These are phyloP conservation scores for Gautieria morchelliformis DNA, from an alignment of 768 basidiomycete genomes.

Conservation along the genomic window DNA sequence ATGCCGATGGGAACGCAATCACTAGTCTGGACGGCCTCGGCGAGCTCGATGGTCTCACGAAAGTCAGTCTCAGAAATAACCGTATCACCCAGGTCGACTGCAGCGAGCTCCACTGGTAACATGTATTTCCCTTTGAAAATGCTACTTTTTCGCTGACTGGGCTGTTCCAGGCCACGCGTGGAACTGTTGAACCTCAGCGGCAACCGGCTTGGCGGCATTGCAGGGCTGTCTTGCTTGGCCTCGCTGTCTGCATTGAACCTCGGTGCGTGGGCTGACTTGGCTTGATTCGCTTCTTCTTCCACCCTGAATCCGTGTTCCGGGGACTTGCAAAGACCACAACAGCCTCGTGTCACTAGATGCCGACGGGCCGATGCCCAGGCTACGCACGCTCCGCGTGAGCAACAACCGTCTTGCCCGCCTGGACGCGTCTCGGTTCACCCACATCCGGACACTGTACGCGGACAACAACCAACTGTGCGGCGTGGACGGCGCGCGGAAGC, in stretches of 20 bases:
- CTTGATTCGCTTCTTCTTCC: slow-evolving; percentile 8
- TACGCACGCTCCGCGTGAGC: slow-evolving; percentile 81
- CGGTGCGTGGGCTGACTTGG: slow-evolving; percentile 44
- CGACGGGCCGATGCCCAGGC: slow-evolving; percentile 39
- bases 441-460: slow-evolving; percentile 83
- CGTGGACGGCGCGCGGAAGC: slow-evolving; percentile 21
- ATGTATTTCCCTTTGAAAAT: background rate
- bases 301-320: slow-evolving; percentile 3
- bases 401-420: slow-evolving; percentile 67
- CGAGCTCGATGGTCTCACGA: slow-evolving; percentile 70
- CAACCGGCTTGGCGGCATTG: slow-evolving; percentile 54
- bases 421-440: slow-evolving; percentile 48
- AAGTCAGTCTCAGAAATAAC: slow-evolving; percentile 77
- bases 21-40: slow-evolving; percentile 65
- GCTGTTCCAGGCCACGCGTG: slow-evolving; percentile 34
- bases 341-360: slow-evolving; percentile 40
- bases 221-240: slow-evolving; percentile 51
- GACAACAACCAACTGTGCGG: slow-evolving; percentile 67
- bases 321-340: slow-evolving; percentile 54
- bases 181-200: slow-evolving; percentile 78
- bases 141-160: background rate
- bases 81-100: slow-evolving; percentile 54
- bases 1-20: slow-evolving; percentile 82
- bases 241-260: slow-evolving; percentile 68
- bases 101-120: slow-evolving; percentile 56